These are phyloP conservation scores for Alternaria sp. DNA, from an alignment of 2,329 filamentous ascomycete genomes.

Conservation along the genomic window DNA sequence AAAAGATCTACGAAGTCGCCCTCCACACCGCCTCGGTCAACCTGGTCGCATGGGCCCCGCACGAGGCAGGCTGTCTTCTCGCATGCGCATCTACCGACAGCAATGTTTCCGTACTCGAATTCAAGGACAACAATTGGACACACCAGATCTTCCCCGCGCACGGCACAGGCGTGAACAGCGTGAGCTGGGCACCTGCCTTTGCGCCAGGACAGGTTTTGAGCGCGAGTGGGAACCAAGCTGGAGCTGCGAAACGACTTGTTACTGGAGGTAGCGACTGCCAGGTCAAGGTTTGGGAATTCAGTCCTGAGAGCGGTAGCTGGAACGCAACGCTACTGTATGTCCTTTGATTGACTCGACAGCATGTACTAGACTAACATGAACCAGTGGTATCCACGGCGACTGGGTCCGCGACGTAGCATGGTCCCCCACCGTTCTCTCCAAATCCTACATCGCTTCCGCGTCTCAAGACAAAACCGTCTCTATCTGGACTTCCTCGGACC, in stretches of 20 bases:
- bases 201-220: slow-evolving; percentile 85
- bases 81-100: slow-evolving; percentile 95
- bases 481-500: slow-evolving; percentile 79
- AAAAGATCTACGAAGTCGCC: slow-evolving; percentile 90
- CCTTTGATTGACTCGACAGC: neutral
- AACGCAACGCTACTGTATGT: slow-evolving; percentile 61
- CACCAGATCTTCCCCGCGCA: slow-evolving; percentile 91
- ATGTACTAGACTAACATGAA: neutral
- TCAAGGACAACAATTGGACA: slow-evolving; percentile 94
- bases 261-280: slow-evolving; percentile 94
- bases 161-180: slow-evolving; percentile 92
- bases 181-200: slow-evolving; percentile 91
- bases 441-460: slow-evolving; percentile 95
- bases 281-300: slow-evolving; percentile 91
- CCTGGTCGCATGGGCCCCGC: slow-evolving; percentile 96
- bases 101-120: slow-evolving; percentile 92
- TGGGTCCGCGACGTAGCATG: slow-evolving; percentile 98
- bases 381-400: slow-evolving; percentile 84
- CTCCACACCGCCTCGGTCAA: slow-evolving; percentile 97
- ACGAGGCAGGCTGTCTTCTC: slow-evolving; percentile 92
- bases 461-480: slow-evolving; percentile 97
- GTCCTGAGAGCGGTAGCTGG: slow-evolving; percentile 63
- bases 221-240: slow-evolving; percentile 64
- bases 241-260: slow-evolving; percentile 80
- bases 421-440: slow-evolving; percentile 93